Base-by-base conservation (phyloP, 2,329 filamentous ascomycete genomes). In the Apiospora hydei region DNA sequence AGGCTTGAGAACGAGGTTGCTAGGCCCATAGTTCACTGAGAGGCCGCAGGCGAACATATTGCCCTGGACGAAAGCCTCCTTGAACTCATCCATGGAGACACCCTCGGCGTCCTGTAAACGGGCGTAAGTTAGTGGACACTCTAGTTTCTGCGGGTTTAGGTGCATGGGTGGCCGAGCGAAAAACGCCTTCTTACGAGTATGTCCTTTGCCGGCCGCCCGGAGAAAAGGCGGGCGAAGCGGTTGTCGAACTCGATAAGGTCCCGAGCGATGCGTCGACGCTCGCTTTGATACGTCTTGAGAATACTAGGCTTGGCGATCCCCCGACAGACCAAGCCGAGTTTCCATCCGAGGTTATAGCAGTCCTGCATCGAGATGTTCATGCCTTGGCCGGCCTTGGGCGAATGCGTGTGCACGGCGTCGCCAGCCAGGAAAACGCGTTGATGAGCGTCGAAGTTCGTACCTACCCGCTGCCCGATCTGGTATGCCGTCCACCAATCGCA, bases 401-500 rank as follows among this genome's bases (percentile, higher is more conserved):
- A 88, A 76, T 91, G 89, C 0, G 89, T 90, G 74, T 91, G 89
- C 34, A 87, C 89, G n/a, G 89, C 88, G 76, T 91, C 89, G 0
- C 89, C 89, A 2, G 87, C 87, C 51, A 94, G 84, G 79, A 94
- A 94, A n/a, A 92, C 88, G 21, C 89, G 86, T 53, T 84, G 80
- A 73, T 90, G 83, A 67, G 88, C 85, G 77, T 92, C 89, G 82
- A 94, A 95, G 67, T 88, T 87, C 75, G 89, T 89, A 1, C 92
- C 93, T 30, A 94, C 88, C 24, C 93, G 88, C 82, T 93, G 91
- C 14, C 91, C 90, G 72, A 93, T 91, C 75, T 90, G 87, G 79
- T 93, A 94, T 61, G 90, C 89, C 66, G 91, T 92, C 83, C 93
- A 94, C 91, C 92, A 94, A 81, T 91, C 84, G 69, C 90, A 84